Conservation (phyloP, 2,329 filamentous ascomycete species). For the Penicillium sp. region DNA sequence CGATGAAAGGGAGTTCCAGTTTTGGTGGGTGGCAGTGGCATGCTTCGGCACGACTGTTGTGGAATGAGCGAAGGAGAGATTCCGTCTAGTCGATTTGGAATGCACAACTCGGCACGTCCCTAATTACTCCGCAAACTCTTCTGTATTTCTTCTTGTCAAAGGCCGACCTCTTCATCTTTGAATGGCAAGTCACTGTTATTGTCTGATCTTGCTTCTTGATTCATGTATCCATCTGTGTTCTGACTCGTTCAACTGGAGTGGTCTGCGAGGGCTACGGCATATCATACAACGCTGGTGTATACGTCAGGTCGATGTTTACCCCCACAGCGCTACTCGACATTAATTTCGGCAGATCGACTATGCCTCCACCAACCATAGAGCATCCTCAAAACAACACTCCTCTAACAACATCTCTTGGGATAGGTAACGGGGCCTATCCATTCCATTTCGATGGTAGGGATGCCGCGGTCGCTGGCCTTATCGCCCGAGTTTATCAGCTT, state of each 20-base stretch:
- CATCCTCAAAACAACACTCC: neutral
- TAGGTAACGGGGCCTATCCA: neutral
- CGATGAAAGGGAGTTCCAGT: neutral
- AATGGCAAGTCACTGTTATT: neutral
- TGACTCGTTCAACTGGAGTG: too few species aligned
- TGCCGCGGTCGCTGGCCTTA: neutral
- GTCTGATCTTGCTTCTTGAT: neutral
- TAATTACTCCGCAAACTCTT: neutral
- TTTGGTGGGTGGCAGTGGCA: constrained; percentile 10
- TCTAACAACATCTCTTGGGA: neutral
- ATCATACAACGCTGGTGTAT: neutral
- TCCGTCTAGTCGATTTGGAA: constrained; percentile 4
- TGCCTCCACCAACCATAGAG: neutral
- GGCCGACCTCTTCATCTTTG: too few species aligned
- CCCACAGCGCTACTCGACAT: neutral
- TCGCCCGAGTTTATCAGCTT: neutral
- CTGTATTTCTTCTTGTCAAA: neutral
- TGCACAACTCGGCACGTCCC: neutral
- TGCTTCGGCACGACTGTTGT: constrained; percentile 21
- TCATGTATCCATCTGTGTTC: neutral
- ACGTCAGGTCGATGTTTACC: neutral
- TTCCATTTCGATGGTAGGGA: constrained; percentile 13
- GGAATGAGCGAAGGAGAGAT: constrained; percentile 14
- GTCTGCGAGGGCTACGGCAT: neutral
- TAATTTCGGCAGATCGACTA: constrained; percentile 2